Conservation (phyloP, 2,329 filamentous ascomycete genomes). For the Hypoxylon sp. region DNA sequence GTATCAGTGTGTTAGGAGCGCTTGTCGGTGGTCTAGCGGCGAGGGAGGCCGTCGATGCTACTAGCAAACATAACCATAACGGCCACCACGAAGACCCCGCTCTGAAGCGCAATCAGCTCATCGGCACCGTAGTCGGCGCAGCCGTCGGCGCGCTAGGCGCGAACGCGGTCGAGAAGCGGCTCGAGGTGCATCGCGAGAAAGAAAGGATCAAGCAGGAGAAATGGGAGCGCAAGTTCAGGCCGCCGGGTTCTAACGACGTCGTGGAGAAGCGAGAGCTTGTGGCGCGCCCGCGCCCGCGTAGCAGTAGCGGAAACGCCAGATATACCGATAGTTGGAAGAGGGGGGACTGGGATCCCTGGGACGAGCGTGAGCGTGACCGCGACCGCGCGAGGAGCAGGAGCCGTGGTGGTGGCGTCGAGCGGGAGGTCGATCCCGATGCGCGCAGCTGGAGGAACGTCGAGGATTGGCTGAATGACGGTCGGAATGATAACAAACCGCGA, state of each 20-base stretch:
- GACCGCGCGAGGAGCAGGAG: constrained; percentile 33
- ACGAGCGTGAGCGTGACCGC: constrained; percentile 28
- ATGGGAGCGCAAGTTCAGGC: constrained; percentile 50
- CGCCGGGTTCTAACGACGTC: constrained; percentile 32
- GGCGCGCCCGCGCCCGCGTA: constrained; percentile 46
- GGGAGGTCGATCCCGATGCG: constrained; percentile 52
- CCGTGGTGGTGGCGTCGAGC: constrained; percentile 46
- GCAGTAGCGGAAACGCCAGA: constrained; percentile 26
- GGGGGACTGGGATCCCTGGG: constrained; percentile 45
- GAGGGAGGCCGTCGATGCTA: constrained; percentile 62
- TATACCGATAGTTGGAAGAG: constrained; percentile 30
- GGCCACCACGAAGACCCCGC: constrained; percentile 49
- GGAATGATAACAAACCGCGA: constrained; percentile 33
- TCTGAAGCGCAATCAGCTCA: constrained; percentile 56
- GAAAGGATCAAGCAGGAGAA: constrained; percentile 48
- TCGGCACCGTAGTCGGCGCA: constrained; percentile 68
- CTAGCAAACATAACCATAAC: constrained; percentile 50
- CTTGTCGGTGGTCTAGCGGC: constrained; percentile 69
- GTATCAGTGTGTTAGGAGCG: constrained; percentile 67
- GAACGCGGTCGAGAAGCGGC: constrained; percentile 56
- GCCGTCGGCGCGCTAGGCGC: constrained; percentile 69
- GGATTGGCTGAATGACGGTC: constrained; percentile 53
- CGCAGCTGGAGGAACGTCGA: constrained; percentile 55
- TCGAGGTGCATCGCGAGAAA: constrained; percentile 52
- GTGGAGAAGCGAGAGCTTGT: constrained; percentile 49